phyloP scores from a whole-genome alignment of 768 basidiomycete species.

The Collybia mongolica region DNA sequence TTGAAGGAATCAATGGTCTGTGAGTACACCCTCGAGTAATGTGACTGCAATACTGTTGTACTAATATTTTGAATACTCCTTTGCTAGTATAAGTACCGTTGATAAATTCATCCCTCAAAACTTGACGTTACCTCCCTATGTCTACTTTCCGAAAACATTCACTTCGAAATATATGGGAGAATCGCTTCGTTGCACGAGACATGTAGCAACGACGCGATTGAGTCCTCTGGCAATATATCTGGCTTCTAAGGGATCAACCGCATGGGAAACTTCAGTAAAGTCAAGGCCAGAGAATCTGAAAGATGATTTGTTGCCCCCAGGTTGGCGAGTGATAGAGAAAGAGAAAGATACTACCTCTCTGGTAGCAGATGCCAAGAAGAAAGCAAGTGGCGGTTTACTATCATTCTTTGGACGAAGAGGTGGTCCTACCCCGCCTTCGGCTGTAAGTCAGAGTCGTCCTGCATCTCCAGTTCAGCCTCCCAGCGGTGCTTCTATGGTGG shows the following conservation, averaged over 20 bases:
- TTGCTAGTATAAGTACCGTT: conserved; percentile 35
- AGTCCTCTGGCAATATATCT: conserved; percentile 75
- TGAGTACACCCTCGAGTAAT: conserved; percentile 36
- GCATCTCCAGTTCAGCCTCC: conserved; percentile 11
- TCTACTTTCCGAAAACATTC: conserved; percentile 54
- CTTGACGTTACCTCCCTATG: conserved; percentile 45
- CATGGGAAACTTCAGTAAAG: conserved; percentile 74
- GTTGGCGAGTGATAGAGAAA: conserved; percentile 72
- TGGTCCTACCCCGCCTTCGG: conserved; percentile 7
- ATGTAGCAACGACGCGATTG: conserved; percentile 45
- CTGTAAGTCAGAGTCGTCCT: conserved; percentile 10
- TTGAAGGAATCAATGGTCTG: conserved; percentile 58
- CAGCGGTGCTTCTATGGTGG: conserved; percentile 4
- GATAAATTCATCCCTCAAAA: conserved; percentile 50
- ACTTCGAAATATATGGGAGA: conserved; percentile 58
- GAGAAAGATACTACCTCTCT: conserved; percentile 33
- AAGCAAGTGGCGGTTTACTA: conserved; percentile 54
- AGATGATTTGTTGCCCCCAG: conserved; percentile 62
- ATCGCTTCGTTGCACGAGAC: conserved; percentile 63
- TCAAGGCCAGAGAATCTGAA: conserved; percentile 42
- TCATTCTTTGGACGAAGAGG: conserved; percentile 66
- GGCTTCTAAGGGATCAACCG: conserved; percentile 67
- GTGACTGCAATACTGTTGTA: neutral
- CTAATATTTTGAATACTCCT: neutral
- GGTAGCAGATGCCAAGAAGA: conserved; percentile 47